Evolutionary conservation across 345 rosid species (phyloP).

Genomic region (Gossypium australe): DNA sequence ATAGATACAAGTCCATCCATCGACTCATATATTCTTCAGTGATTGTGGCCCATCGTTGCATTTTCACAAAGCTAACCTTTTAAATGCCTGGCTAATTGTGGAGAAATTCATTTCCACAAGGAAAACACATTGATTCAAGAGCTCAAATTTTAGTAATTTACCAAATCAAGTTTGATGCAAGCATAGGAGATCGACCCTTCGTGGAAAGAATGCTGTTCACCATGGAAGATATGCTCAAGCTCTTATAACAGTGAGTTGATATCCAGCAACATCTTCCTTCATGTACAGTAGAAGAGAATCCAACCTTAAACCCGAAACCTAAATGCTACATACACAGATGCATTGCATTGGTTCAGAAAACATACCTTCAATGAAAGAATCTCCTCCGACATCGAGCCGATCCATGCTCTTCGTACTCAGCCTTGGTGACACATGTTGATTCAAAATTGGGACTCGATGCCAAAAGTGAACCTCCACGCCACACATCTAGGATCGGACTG

Average conservation of each 20-base stretch:
- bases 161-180: too few relatives aligned
- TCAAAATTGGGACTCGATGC: conserved; percentile 90
- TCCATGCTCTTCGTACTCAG: conserved; percentile 93
- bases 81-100: neutral
- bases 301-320: neutral
- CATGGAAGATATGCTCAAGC: too few relatives aligned
- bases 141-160: too few relatives aligned
- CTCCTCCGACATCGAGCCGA: conserved; percentile 77
- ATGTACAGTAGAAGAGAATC: too few relatives aligned
- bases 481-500: conserved; percentile 87
- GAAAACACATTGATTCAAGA: too few relatives aligned
- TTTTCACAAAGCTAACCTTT: neutral
- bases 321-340: neutral
- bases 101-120: too few relatives aligned
- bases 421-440: conserved; percentile 83
- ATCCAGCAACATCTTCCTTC: too few relatives aligned
- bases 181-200: too few relatives aligned
- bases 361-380: conserved; percentile 55
- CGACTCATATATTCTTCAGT: neutral
- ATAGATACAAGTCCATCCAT: too few relatives aligned
- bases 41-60: neutral
- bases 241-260: too few relatives aligned
- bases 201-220: too few relatives aligned
- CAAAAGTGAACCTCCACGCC: conserved; percentile 96
- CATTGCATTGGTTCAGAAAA: neutral